These are phyloP conservation scores for Arabis alpina DNA, from an alignment of 345 rosid genomes.

Conservation along the genomic window DNA sequence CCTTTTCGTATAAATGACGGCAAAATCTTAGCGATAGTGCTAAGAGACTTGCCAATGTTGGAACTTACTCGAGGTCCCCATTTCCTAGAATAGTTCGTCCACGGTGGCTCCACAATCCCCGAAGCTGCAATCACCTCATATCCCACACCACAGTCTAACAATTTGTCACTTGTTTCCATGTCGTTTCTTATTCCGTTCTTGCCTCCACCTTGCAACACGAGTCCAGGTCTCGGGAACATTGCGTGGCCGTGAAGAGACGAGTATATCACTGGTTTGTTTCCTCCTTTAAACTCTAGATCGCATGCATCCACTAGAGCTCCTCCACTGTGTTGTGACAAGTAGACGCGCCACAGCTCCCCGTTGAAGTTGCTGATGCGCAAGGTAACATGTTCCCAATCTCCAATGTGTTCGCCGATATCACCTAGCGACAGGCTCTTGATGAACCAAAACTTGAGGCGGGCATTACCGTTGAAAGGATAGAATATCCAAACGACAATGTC, in stretches of 20 bases:
- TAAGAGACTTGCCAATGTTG: constrained; percentile 41
- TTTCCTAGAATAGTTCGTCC: constrained; percentile 62
- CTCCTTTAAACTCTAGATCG: constrained; percentile 55
- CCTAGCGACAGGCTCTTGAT: constrained; percentile 53
- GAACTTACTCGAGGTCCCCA: constrained; percentile 74
- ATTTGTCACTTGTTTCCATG: constrained; percentile 54
- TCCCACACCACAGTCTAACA: constrained; percentile 47
- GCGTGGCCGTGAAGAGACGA: constrained; percentile 77
- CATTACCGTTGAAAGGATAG: constrained; percentile 78
- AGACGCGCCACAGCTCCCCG: constrained; percentile 58
- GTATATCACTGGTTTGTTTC: constrained; percentile 57
- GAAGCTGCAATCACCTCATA: constrained; percentile 52
- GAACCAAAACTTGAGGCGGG: constrained; percentile 58
- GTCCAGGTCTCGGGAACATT: constrained; percentile 65
- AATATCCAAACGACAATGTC: constrained; percentile 75
- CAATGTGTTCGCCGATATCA: constrained; percentile 68
- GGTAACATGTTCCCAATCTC: constrained; percentile 89
- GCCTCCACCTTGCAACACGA: constrained; percentile 64
- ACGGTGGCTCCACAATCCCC: constrained; percentile 50
- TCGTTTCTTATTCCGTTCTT: constrained; percentile 71
- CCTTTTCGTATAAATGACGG: constrained; percentile 48
- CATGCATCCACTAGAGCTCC: constrained; percentile 62
- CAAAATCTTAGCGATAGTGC: constrained; percentile 49
- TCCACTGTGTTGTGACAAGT: constrained; percentile 62
- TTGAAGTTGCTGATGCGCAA: constrained; percentile 76